A percentile compares a stretch with the other conserved stretches of the same genome.
Evolutionary conservation across 345 rosid species (phyloP).

Genomic region (Hibiscus trionum): DNA sequence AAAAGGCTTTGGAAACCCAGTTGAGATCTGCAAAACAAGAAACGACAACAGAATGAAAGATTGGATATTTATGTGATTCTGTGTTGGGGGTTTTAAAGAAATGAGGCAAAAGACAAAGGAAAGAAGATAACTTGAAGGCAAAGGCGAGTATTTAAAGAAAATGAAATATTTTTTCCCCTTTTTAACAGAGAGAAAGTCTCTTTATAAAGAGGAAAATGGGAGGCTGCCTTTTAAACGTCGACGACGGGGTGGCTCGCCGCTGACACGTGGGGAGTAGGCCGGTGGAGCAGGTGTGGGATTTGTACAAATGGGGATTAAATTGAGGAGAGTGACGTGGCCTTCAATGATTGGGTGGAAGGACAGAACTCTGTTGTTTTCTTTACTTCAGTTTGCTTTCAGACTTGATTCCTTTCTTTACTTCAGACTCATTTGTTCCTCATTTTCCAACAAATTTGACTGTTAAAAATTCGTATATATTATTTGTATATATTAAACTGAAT

Average conservation of each 20-base stretch:
- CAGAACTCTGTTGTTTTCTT: neutral
- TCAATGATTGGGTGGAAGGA: neutral
- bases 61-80: neutral
- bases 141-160: slow-evolving; percentile 17
- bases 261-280: slow-evolving; percentile 20
- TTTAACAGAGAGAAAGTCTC: neutral
- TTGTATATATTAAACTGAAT: too few species aligned
- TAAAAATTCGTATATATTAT: too few species aligned
- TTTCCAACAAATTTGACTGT: too few species aligned
- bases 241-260: slow-evolving; percentile 17
- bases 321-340: neutral
- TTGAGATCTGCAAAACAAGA: slow-evolving; percentile 25
- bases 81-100: slow-evolving; percentile 11
- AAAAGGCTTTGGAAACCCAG: neutral
- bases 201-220: neutral
- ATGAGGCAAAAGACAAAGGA: neutral
- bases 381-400: neutral
- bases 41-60: neutral
- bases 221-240: slow-evolving; percentile 32
- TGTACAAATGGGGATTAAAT: neutral
- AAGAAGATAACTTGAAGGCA: slow-evolving; percentile 15
- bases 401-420: too few species aligned
- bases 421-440: too few species aligned
- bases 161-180: slow-evolving; percentile 1
- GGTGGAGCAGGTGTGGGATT: slow-evolving; percentile 13